Evolutionary conservation across 495 filamentous ascomycete genomes (phyloP), one percentile per base, ranked within the genome.

Genomic region (Aspergillus incahuasiensis): DNA sequence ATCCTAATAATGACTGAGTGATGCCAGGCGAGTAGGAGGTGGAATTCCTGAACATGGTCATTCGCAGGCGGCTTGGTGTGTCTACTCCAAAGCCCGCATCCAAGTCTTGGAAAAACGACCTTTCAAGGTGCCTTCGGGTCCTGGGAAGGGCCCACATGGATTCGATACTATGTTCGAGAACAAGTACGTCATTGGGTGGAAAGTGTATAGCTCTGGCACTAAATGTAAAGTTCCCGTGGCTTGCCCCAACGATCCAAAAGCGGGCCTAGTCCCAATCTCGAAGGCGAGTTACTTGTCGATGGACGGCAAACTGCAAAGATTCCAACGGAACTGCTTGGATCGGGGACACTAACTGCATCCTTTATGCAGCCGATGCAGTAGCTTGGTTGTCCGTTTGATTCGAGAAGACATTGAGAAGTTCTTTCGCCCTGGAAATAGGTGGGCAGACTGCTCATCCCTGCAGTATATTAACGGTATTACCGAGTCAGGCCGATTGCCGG

Each of bases 201-300:
- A 41, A 32, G 39, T 53, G 13, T 24, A 58, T 52, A 53, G 59
- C 54, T 40, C 42, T 52, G 48, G 18, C 59, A 56, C 60, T 62
- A 62, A 49, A 40, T 15, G 38, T 45, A 53, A 56, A 21, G 52
- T 58, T 62, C 56, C 60, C 60, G 56, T 53, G 52, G 46, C 39
- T 49, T 49, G 53, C 34, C 48, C 42, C 60, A 55, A 58, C 24
- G 54, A 54, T 56, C 56, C 41, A 28, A 52, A 38, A 48, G 56
- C 45, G 48, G 55, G 34, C 48, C 52, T 39, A 34, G 30, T 41
- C 30, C 55, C 40, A 57, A 58, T 32, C 49, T 43, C 38, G n/a
- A 20, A 43, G 39, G 41, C 48, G 44, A 43, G 48, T 34, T 28
- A 41, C 44, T 38, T 39, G 46, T 24, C n/a, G 15, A 59, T 46